Evolutionary conservation across 805 yeast genomes (phyloP).

Genomic region (Suhomyces sp.): DNA sequence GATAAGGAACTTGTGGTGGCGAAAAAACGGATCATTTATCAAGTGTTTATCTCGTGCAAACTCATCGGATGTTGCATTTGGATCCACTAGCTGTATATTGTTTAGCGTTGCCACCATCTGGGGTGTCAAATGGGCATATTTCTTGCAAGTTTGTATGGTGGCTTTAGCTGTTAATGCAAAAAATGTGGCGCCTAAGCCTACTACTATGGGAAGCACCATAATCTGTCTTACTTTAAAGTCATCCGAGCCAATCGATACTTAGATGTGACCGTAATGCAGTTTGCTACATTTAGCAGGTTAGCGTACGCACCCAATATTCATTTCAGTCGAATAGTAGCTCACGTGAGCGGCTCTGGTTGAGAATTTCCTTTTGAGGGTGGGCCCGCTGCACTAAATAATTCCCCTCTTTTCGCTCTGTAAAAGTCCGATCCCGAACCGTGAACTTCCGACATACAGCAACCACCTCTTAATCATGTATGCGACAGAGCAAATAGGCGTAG

Average conservation of each 20-base stretch:
- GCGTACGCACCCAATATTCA: neutral
- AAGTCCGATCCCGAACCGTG: slow-evolving; percentile 11
- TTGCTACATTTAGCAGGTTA: neutral
- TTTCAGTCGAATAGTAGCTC: neutral
- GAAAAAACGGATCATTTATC: slow-evolving; percentile 8
- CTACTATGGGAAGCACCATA: slow-evolving; percentile 45
- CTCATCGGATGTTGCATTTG: neutral
- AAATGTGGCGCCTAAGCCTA: slow-evolving; percentile 54
- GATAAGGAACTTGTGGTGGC: slow-evolving; percentile 16
- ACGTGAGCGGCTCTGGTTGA: neutral
- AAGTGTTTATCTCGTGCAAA: slow-evolving; percentile 3
- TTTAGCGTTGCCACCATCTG: slow-evolving; percentile 36
- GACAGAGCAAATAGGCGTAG: neutral
- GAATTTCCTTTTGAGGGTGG: neutral
- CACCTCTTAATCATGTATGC: neutral
- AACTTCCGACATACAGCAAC: neutral
- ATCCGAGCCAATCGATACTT: neutral
- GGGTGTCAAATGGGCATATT: slow-evolving; percentile 29
- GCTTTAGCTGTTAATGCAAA: slow-evolving; percentile 46
- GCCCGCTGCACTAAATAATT: neutral
- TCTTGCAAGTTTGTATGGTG: slow-evolving; percentile 27
- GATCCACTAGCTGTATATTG: slow-evolving; percentile 17
- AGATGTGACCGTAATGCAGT: neutral
- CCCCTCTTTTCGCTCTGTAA: slow-evolving; percentile 4
- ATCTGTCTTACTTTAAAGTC: neutral